Conservation (phyloP, 1,139 yeast species). For the Keqinozyma sinolaborantium region DNA sequence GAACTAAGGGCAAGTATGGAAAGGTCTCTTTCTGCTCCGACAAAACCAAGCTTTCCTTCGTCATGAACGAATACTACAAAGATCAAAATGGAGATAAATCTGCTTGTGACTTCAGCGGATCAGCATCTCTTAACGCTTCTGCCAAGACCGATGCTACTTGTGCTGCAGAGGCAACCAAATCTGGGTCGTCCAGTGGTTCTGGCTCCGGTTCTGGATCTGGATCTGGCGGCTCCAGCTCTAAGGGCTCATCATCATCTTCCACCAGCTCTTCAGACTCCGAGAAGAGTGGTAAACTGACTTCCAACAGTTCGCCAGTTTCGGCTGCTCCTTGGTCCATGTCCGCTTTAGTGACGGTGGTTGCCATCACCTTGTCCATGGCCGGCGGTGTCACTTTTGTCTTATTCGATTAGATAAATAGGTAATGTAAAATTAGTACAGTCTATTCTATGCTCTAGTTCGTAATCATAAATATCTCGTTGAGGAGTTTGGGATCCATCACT, state of each 20-base stretch:
- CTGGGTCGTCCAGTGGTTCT: slow-evolving; percentile 39
- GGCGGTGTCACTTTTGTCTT: slow-evolving; percentile 38
- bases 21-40: slow-evolving; percentile 57
- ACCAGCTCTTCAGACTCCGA: slow-evolving; percentile 16
- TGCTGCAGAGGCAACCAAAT: slow-evolving; percentile 32
- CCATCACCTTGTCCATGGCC: slow-evolving; percentile 30
- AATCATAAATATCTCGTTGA: slow-evolving; percentile 91
- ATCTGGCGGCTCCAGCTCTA: slow-evolving; percentile 10
- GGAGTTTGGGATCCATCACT: slow-evolving; percentile 81
- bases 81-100: slow-evolving; percentile 36
- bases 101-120: slow-evolving; percentile 70
- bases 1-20: slow-evolving; percentile 60
- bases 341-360: slow-evolving; percentile 28
- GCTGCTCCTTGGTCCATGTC: slow-evolving; percentile 24
- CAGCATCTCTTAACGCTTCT: slow-evolving; percentile 44
- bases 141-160: slow-evolving; percentile 55
- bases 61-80: slow-evolving; percentile 57
- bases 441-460: slow-evolving; percentile 30
- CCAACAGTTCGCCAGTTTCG: slow-evolving; percentile 13
- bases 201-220: slow-evolving; percentile 40
- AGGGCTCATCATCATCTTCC: slow-evolving; percentile 19
- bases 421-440: slow-evolving; percentile 2
- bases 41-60: slow-evolving; percentile 60
- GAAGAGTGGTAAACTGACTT: slow-evolving; percentile 12
- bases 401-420: slow-evolving; percentile 14